These are phyloP conservation scores for Ramaria rubella DNA, from an alignment of 768 basidiomycete species.

Conservation along the genomic window DNA sequence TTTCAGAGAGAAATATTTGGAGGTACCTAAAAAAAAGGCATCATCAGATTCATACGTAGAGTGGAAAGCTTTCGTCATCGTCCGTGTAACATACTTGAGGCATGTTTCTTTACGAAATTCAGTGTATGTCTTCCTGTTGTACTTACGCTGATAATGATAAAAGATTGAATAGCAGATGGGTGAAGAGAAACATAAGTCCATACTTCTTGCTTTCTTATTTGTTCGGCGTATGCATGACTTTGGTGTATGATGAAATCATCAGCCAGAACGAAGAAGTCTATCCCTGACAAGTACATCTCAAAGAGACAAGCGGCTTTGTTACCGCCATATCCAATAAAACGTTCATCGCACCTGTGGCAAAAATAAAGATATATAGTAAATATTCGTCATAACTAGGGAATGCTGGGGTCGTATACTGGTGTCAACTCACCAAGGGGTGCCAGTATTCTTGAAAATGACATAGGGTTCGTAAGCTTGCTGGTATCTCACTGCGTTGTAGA, in stretches of 20 bases:
- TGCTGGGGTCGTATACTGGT: no score
- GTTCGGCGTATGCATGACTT: constrained; percentile 76
- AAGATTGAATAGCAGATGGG: background rate
- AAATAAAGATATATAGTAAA: background rate
- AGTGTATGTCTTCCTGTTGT: constrained; percentile 68
- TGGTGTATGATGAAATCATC: constrained; percentile 90
- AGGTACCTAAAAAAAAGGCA: constrained; percentile 44
- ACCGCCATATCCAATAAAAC: constrained; percentile 85
- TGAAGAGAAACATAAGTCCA: constrained; percentile 3
- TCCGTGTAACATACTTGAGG: constrained; percentile 36
- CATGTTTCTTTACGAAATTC: constrained; percentile 78
- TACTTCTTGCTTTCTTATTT: constrained; percentile 65
- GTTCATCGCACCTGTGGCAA: constrained; percentile 71
- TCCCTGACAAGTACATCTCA: constrained; percentile 84
- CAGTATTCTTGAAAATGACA: constrained; percentile 66
- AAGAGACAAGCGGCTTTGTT: constrained; percentile 92
- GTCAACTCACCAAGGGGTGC: constrained; percentile 55
- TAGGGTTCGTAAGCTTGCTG: constrained; percentile 88
- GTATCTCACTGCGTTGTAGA: constrained; percentile 70
- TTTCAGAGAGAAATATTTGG: constrained; percentile 48
- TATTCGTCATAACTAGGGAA: background rate
- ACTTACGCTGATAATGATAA: constrained; percentile 44
- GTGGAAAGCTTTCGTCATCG: background rate
- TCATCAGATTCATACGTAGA: background rate
- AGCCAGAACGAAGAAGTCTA: constrained; percentile 74